Percentiles rank a stretch among this genome's conserved stretches.
phyloP scores from a whole-genome alignment of 1,139 yeast genomes.

The Protomyces inouyei region DNA sequence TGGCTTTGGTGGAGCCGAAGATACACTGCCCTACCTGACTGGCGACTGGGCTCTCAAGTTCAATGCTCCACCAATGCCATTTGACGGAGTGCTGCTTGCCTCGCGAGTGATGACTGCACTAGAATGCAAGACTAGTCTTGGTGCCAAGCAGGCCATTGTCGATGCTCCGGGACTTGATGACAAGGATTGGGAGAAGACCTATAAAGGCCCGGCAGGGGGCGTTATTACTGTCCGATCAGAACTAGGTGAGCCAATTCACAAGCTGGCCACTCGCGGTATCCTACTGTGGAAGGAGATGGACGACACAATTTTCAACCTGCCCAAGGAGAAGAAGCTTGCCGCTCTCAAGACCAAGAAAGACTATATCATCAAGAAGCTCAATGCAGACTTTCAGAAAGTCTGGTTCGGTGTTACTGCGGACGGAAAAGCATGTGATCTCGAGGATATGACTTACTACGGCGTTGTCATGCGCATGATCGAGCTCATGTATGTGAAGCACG shows the following conservation, averaged over 20 bases:
- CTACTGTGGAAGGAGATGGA: conserved; percentile 95
- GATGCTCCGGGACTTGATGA: conserved; percentile 87
- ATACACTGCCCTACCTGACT: conserved; percentile 93
- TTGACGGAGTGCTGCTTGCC: conserved; percentile 94
- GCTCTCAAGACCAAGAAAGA: conserved; percentile 79
- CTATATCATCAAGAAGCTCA: conserved; percentile 75
- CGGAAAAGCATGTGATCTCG: conserved; percentile 60
- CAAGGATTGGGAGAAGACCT: conserved; percentile 84
- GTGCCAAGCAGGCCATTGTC: conserved; percentile 88
- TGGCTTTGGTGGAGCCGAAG: conserved; percentile 95
- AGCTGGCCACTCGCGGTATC: conserved; percentile 97
- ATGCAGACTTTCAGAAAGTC: conserved; percentile 94
- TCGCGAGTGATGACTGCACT: conserved; percentile 96
- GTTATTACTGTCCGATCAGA: conserved; percentile 91
- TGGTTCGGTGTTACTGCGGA: conserved; percentile 82
- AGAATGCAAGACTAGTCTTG: conserved; percentile 92
- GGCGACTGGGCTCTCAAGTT: conserved; percentile 87
- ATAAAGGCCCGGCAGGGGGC: conserved; percentile 95
- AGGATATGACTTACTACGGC: conserved; percentile 93
- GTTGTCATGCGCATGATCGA: conserved; percentile 84
- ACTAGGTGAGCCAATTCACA: conserved; percentile 99
- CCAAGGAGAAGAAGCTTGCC: conserved; percentile 80
- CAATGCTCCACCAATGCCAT: conserved; percentile 97
- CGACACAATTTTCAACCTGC: conserved; percentile 83
- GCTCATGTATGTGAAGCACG: conserved; percentile 75